A percentile compares a stretch with the other conserved stretches of the same genome.
phyloP scores from a whole-genome alignment of 805 yeast genomes.

The Pichia membranifaciens region DNA sequence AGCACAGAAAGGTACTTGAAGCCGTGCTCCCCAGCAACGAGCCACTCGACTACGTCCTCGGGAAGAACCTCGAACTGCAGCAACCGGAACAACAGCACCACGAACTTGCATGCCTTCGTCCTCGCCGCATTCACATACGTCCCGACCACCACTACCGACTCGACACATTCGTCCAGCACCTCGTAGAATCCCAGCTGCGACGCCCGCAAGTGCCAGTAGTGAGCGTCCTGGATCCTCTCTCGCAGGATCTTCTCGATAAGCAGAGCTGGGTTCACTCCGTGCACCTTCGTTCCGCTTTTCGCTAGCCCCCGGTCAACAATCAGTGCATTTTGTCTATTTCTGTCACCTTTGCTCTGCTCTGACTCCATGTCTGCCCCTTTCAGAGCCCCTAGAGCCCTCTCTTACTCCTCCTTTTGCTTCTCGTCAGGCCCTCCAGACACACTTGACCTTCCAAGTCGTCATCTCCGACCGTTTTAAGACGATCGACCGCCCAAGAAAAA shows the following conservation, averaged over 20 bases:
- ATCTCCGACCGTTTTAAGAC: not conserved
- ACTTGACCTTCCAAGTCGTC: not conserved
- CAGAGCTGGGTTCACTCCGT: constrained; percentile 43
- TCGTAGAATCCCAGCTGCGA: constrained; percentile 38
- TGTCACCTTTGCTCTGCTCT: not conserved
- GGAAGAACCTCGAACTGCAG: constrained; percentile 66
- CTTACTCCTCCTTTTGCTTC: not conserved
- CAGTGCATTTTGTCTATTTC: constrained; percentile 5
- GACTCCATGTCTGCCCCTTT: not conserved
- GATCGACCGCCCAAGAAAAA: not conserved
- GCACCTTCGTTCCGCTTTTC: constrained; percentile 24
- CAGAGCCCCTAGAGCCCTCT: not conserved
- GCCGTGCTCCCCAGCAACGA: constrained; percentile 49
- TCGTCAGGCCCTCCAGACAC: not conserved
- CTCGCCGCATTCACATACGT: constrained; percentile 31
- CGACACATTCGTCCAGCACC: constrained; percentile 40
- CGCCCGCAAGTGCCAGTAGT: constrained; percentile 55
- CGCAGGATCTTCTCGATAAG: constrained; percentile 53
- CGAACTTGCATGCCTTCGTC: constrained; percentile 62
- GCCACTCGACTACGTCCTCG: constrained; percentile 47
- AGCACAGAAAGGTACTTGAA: constrained; percentile 76
- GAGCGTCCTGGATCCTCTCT: constrained; percentile 49
- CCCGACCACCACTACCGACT: constrained; percentile 43
- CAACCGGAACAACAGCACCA: constrained; percentile 71
- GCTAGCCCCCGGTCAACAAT: constrained; percentile 34